Base-by-base conservation (phyloP, 768 basidiomycete genomes). In the Pleurotus pulmonarius region DNA sequence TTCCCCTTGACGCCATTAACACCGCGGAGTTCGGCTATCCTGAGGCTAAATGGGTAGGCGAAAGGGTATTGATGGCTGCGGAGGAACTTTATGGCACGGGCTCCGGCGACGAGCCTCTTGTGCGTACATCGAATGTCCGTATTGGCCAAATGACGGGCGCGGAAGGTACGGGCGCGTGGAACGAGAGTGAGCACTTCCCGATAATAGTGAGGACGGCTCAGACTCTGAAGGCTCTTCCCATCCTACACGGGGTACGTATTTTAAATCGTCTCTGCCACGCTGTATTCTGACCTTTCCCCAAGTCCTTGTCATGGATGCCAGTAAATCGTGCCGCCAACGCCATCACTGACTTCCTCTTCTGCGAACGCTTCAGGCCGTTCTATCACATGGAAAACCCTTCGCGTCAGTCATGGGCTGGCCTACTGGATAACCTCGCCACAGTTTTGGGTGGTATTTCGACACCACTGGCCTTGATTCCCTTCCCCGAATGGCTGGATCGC, bases 41-140 rank as follows among this genome's bases (percentile, higher is more conserved):
- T 3, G 69, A 71, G 61, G 68, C 69, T n/a, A 75, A 75, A 56
- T 74, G 71, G 70, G 72, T 74, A 9, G 71, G 70, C 39, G 73
- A 75, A 54, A 58, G 64, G 20, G 54, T 74, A 6, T 44, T 74
- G 15, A 41, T 63, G 49, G 56, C 58, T 7, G 72, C 71, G 5
- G 60, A 61, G 2, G 66, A 69, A 58, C 47, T 69, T 12, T 69
- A 68, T 52, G 69, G 67, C 1, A 48, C 22, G 16, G 59, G 55
- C 13, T 55, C 60, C 24, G 43, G 52, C 2, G 57, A 61, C 22
- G 63, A 60, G 26, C 53, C 58, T 1, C 55, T 63, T 9, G 22
- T 71, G n/a, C 57, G 55, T 16, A 65, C 63, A 7, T 65, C 65
- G 13, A 70, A 55, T 25, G 70, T 71, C 5, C 64, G 71, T 47